Percentiles rank a stretch among this genome's conserved stretches.
These are phyloP conservation scores for Dryadomyces quercivorus DNA, from an alignment of 2,329 filamentous ascomycete genomes.

Conservation along the genomic window DNA sequence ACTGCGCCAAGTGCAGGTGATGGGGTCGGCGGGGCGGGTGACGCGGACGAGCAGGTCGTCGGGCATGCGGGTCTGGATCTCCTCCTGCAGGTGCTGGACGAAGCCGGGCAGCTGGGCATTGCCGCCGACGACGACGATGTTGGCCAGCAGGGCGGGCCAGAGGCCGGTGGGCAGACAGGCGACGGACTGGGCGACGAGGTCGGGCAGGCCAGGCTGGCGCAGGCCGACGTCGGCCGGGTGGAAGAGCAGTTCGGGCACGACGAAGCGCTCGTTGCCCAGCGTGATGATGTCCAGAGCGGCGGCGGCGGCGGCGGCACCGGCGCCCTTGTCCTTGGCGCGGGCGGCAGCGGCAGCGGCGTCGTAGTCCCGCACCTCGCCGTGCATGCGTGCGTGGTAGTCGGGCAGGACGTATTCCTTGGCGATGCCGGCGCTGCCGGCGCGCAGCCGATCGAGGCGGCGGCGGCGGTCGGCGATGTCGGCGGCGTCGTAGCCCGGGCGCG, in stretches of 20 bases:
- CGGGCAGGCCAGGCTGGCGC: constrained; percentile 68
- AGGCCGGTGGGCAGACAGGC: constrained; percentile 65
- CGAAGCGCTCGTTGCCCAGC: constrained; percentile 83
- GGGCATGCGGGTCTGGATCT: constrained; percentile 59
- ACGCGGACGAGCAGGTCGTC: constrained; percentile 70
- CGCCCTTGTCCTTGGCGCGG: background rate
- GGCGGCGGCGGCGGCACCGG: constrained; percentile 27
- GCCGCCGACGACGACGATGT: constrained; percentile 80
- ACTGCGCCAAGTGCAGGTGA: constrained; percentile 75
- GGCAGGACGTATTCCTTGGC: constrained; percentile 88
- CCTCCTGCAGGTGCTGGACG: constrained; percentile 62
- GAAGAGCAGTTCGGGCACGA: constrained; percentile 82
- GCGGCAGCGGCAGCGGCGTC: constrained; percentile 51
- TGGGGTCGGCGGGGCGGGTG: constrained; percentile 55
- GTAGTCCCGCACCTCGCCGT: constrained; percentile 66
- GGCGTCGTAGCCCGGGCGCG: constrained; percentile 23
- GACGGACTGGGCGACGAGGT: constrained; percentile 71
- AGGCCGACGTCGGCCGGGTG: constrained; percentile 71
- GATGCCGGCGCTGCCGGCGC: constrained; percentile 41
- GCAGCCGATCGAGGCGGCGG: constrained; percentile 35
- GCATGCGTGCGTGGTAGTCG: constrained; percentile 49
- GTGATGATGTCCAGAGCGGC: constrained; percentile 69
- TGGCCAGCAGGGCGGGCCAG: constrained; percentile 73
- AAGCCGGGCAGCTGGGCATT: constrained; percentile 73
- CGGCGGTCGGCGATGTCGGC: constrained; percentile 30